Evolutionary conservation across 2,329 filamentous ascomycete species (phyloP), one percentile per base, ranked within the genome.

Genomic region (Xylaria multiplex): DNA sequence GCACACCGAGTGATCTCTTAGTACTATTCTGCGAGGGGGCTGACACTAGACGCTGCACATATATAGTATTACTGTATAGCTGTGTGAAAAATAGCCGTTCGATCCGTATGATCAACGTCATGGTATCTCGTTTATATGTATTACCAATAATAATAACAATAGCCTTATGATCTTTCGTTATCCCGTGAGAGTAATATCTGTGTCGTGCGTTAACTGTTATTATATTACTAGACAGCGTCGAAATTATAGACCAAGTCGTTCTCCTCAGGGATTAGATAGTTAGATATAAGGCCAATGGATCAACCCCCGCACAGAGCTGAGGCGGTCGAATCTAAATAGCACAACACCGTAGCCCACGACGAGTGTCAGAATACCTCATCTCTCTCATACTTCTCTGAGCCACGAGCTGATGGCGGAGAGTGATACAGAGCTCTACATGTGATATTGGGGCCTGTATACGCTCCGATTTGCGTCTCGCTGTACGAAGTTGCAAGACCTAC

Each of bases 81-180:
- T 55, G 22, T 40, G 35, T 19, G 3, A 16, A 50, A 45, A 27
- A 52, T 13, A 54, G 35, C 54, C 19, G 32, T 43, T 59, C 19
- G 35, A 48, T 11, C 24, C 22, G 14, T n/a, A 49, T 48, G 13
- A 32, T n/a, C 19, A 52, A 56, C 56, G 48, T 3, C 5, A 50
- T 58, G 55, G 37, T 27, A 58, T 55, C 7, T 24, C n/a, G 30
- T 32, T 13, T 3, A 8, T 52, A 65, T 58, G 16, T 35, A 46
- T 30, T 9, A 43, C 37, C n/a, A 52, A 16, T 50, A 54, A 32
- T 54, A 54, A 32, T 54, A 32, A 8, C 45, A 24, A 13, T 37
- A 24, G 30, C 7, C 13, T 32, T 59, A 52, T 19, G 37, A 52
- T 52, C 4, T 58, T 43, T 16, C 24, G 14, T 40, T 64, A 55